These are phyloP conservation scores for Boletus insuetus DNA, from an alignment of 768 basidiomycete genomes.

Conservation along the genomic window DNA sequence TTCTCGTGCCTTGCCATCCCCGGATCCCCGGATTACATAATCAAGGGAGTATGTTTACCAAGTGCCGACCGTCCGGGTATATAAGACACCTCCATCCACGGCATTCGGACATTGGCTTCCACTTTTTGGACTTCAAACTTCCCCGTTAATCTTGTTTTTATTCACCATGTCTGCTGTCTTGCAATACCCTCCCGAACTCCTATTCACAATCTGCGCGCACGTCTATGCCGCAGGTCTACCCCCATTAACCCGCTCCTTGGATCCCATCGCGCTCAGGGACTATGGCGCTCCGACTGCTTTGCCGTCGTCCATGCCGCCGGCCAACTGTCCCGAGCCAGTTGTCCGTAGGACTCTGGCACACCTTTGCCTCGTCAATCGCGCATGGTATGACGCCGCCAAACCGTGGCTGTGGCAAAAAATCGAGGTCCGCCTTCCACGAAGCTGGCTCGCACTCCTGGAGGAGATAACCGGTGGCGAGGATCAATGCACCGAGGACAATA, in stretches of 20 bases:
- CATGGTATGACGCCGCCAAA: slow-evolving; percentile 80
- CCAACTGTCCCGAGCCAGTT: slow-evolving; percentile 65
- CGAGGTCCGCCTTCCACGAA: slow-evolving; percentile 80
- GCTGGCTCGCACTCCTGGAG: slow-evolving; percentile 80
- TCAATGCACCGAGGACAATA: slow-evolving; percentile 43
- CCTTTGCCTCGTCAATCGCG: slow-evolving; percentile 74
- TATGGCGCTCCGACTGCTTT: slow-evolving; percentile 53
- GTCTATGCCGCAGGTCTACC: slow-evolving; percentile 65
- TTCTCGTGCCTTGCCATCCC: slow-evolving; percentile 7
- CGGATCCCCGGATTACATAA: slow-evolving; percentile 26
- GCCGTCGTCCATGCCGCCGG: slow-evolving; percentile 72
- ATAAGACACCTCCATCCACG: not conserved
- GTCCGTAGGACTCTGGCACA: slow-evolving; percentile 63
- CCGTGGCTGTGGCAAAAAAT: slow-evolving; percentile 86
- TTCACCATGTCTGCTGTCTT: slow-evolving; percentile 25
- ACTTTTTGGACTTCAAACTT: not conserved
- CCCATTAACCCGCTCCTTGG: slow-evolving; percentile 55
- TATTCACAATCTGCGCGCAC: slow-evolving; percentile 69
- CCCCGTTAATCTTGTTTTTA: no score
- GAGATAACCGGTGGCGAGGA: slow-evolving; percentile 75
- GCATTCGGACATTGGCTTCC: not conserved
- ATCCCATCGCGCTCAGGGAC: slow-evolving; percentile 55
- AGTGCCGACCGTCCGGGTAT: slow-evolving; percentile 12
- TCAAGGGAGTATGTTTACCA: not conserved
- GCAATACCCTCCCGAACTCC: slow-evolving; percentile 69